Evolutionary conservation across 2,329 filamentous ascomycete genomes (phyloP).

Genomic region (Neophaeococcomyces aloes): DNA sequence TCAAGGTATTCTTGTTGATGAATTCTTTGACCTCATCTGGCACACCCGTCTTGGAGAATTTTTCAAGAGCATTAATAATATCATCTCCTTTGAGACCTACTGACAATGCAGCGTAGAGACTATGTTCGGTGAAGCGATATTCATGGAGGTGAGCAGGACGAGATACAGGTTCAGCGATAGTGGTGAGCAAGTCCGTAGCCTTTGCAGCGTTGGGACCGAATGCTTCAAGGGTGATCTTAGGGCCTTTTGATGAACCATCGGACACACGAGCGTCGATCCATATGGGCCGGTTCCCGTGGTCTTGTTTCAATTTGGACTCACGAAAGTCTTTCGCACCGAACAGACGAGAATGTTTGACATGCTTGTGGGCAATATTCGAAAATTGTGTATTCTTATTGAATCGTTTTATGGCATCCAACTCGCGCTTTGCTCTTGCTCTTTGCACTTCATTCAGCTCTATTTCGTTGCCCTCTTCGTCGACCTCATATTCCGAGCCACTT

Average conservation of each 20-base stretch:
- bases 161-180: constrained; percentile 86
- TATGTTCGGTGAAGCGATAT: constrained; percentile 83
- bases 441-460: constrained; percentile 37
- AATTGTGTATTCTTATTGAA: constrained; percentile 5
- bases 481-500: constrained; percentile 46
- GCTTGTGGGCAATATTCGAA: constrained; percentile 1
- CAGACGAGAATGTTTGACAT: constrained; percentile 21
- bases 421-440: constrained; percentile 36
- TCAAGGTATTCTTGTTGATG: constrained; percentile 72
- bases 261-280: constrained; percentile 67
- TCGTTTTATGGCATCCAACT: constrained; percentile 40
- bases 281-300: constrained; percentile 79
- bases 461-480: constrained; percentile 30
- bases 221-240: constrained; percentile 79
- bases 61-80: constrained; percentile 79
- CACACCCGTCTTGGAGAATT: constrained; percentile 78
- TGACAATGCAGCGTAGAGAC: constrained; percentile 87
- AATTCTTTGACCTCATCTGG: constrained; percentile 71
- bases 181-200: constrained; percentile 89
- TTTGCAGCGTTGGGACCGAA: constrained; percentile 80
- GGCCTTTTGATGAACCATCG: constrained; percentile 47
- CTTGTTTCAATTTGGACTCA: constrained; percentile 69
- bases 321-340: constrained; percentile 67
- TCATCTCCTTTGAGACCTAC: constrained; percentile 83
- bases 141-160: constrained; percentile 87